Evolutionary conservation across 192 early-diverging fungal species (phyloP), one percentile per base, ranked within the genome.

Genomic region (Thamnidium elegans): DNA sequence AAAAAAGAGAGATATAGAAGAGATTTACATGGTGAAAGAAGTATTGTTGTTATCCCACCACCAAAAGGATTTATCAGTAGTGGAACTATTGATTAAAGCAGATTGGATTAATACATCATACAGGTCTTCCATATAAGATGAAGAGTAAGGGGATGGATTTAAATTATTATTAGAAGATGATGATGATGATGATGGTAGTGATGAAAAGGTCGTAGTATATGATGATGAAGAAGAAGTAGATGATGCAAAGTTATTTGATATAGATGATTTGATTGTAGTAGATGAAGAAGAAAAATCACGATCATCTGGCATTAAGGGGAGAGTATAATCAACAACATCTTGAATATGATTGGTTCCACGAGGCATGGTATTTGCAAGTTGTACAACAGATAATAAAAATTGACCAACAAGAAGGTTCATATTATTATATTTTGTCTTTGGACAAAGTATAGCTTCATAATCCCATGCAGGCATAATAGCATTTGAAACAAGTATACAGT

Each of bases 51-150:
- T 46, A 58, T 66, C 65, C 65, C 65, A 66, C 65, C 65, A 66
- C 53, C 65, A 66, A 50, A 66, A 66, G n/a, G 65, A 66, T 34
- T 58, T 55, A 14, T 55, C 30, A 21, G 32, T 50, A 0, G 34
- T 64, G 4, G 30, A 34, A 15, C 34, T 43, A 34, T 66, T 66
- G 36, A 58, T 61, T 48, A 70, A 54, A 20, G 62, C 55, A 19
- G 55, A 47, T 55, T 65, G 63, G n/a, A 70, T 64, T 34, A 70
- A 58, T 42, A 53, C 55, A 50, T 70, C 69, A 55, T 70, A 70
- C 11, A 70, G 17, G 11, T 70, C 52, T 59, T 70, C 69, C 14
- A 64, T 64, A 44, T 63, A 69, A 51, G 61, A 26, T 26, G 26
- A 50, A 23, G 61, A 43, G n/a, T n/a, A n/a, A 13, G 50, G 31